phyloP scores from a whole-genome alignment of 1,139 yeast species.

The Pichia sp. region DNA sequence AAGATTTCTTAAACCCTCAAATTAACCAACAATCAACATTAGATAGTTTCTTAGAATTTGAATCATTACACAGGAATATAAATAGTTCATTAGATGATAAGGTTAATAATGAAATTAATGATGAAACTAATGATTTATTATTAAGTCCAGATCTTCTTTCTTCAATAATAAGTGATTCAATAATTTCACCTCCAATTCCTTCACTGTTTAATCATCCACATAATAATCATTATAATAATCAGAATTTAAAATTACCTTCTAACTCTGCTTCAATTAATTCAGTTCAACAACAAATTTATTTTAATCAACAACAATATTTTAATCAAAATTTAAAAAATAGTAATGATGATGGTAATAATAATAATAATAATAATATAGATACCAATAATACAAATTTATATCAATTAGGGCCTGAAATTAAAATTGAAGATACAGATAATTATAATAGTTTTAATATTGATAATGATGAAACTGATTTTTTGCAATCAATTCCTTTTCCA shows the following conservation, averaged over 20 bases:
- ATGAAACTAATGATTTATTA: too few species aligned
- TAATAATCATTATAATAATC: not conserved
- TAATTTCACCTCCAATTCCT: not conserved
- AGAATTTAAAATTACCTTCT: not conserved
- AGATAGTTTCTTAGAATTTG: not conserved
- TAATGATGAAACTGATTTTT: not conserved
- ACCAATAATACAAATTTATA: too few species aligned
- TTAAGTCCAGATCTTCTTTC: not conserved
- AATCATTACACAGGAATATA: too few species aligned
- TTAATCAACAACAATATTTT: not conserved
- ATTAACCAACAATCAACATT: not conserved
- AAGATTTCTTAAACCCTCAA: not conserved
- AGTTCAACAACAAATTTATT: not conserved
- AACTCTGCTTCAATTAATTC: not conserved
- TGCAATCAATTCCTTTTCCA: not conserved
- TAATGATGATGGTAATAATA: too few species aligned
- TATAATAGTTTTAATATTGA: not conserved
- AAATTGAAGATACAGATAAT: constrained; percentile 20
- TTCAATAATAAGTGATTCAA: not conserved
- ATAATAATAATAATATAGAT: not conserved
- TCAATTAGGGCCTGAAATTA: constrained; percentile 17
- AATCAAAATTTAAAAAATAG: not conserved
- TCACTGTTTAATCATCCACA: not conserved
- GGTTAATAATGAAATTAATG: too few species aligned
- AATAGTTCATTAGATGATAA: too few species aligned